These are phyloP conservation scores for Suhomyces vadensis DNA, from an alignment of 805 yeast genomes.

Conservation along the genomic window DNA sequence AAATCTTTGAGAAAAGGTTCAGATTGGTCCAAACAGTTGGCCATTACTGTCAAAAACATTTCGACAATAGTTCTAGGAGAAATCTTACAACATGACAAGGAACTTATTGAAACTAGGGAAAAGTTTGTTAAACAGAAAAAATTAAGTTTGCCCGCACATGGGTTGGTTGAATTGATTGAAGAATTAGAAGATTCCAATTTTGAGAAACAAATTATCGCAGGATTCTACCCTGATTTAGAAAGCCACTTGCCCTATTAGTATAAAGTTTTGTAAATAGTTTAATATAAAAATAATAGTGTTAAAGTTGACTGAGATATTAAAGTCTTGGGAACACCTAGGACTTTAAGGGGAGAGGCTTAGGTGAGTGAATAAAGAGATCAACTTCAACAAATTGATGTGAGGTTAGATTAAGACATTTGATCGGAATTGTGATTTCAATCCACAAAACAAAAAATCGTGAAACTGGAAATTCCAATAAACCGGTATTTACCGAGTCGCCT, in stretches of 20 bases:
- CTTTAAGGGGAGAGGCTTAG: too few species aligned
- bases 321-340: too few species aligned
- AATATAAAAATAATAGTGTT: too few species aligned
- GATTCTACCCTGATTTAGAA: slow-evolving; percentile 13
- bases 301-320: too few species aligned
- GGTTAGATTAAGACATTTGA: too few species aligned
- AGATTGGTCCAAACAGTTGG: slow-evolving; percentile 47
- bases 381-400: too few species aligned
- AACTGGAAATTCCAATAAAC: too few species aligned
- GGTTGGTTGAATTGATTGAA: slow-evolving; percentile 27
- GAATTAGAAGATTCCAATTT: slow-evolving; percentile 22
- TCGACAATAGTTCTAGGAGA: slow-evolving; percentile 42
- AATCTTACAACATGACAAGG: slow-evolving; percentile 38
- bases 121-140: slow-evolving; percentile 34
- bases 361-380: too few species aligned
- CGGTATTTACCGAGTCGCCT: too few species aligned
- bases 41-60: slow-evolving; percentile 44
- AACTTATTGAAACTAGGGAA: slow-evolving; percentile 23
- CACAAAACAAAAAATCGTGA: too few species aligned
- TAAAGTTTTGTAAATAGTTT: too few species aligned
- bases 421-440: too few species aligned
- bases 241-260: neutral
- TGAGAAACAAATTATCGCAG: slow-evolving; percentile 19
- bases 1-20: slow-evolving; percentile 49
- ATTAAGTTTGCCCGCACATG: slow-evolving; percentile 39